These are phyloP conservation scores for Fraxinus paxiana DNA, from an alignment of 305 asterid species.

Conservation along the genomic window DNA sequence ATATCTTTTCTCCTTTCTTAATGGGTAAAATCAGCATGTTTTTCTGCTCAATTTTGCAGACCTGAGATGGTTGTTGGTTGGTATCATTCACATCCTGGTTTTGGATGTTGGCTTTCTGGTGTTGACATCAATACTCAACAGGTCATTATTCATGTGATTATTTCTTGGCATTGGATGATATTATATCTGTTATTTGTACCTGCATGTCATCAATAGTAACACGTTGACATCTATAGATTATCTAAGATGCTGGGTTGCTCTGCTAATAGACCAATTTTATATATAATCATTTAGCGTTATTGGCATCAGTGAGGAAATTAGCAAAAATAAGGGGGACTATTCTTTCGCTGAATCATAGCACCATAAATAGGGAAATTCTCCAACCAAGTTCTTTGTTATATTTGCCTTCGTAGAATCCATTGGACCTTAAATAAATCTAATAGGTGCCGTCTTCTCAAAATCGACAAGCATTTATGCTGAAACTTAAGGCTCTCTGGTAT, in stretches of 20 bases:
- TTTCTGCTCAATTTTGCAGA: constrained; percentile 41
- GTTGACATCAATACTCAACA: constrained; percentile 98
- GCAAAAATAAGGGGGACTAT: background rate
- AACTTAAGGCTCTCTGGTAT: background rate
- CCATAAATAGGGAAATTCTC: background rate
- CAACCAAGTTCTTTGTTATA: background rate
- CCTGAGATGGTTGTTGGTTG: constrained; percentile 99
- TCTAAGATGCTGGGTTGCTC: background rate
- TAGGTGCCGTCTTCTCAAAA: background rate
- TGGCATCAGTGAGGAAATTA: background rate
- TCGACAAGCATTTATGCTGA: background rate
- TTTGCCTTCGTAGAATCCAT: background rate
- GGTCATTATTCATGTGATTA: constrained; percentile 38
- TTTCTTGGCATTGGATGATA: background rate
- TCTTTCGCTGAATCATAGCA: background rate
- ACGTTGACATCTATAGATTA: background rate
- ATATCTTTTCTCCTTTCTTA: background rate
- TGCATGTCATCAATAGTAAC: background rate
- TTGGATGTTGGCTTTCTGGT: constrained; percentile 98
- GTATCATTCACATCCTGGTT: constrained; percentile 98
- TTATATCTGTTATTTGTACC: background rate
- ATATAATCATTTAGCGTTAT: background rate
- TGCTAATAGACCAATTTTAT: background rate
- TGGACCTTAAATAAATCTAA: background rate
- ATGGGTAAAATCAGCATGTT: background rate